Evolutionary conservation across 768 basidiomycete species (phyloP), one percentile per base, ranked within the genome.

Genomic region (Kwoniella dejecticola): DNA sequence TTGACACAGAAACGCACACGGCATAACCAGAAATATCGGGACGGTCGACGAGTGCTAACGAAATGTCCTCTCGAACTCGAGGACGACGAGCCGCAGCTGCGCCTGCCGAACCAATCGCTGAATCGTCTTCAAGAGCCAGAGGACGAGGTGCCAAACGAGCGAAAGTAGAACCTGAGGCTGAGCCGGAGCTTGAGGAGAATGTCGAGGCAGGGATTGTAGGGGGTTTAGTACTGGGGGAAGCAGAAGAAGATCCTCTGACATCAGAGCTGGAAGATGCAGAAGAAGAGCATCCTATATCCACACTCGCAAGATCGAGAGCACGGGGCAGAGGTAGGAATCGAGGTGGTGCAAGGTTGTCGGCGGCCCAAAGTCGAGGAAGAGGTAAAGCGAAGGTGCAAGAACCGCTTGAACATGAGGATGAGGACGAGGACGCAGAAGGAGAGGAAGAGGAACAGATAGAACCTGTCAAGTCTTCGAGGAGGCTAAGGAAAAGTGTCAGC

Each of bases 401-500:
- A 33, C 41, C 29, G 31, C 47, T 6, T 17, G 61, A 59, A 30
- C 56, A 31, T 1, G 54, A 42, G 7, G 58, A 36, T 19, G 61
- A 40, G 21, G 57, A 2, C 27, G 66, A 50, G n/a, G 63, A 29
- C 8, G 52, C 2, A 53, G 44, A 55, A n/a, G 52, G 47, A 13
- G 54, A 62, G 10, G 29, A 50, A 15, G 21, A 50, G n/a, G 27
- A 48, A 23, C 12, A 33, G 21, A 7, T 27, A 11, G 29, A n/a
- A 10, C 31, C 23, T 6, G 17, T 31, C 8, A 57, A 56, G 17
- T 36, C 44, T 24, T 41, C 29, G 3, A 52, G 49, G n/a, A 60
- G 60, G 31, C 31, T 49, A n/a, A 63, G 64, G 21, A 68, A 69
- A 59, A 67, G 62, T 19, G 67, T 72, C 13, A 66, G 66, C 54